These are phyloP conservation scores for Colletotrichum graminicola DNA, from an alignment of 2,329 filamentous ascomycete species.

Conservation along the genomic window DNA sequence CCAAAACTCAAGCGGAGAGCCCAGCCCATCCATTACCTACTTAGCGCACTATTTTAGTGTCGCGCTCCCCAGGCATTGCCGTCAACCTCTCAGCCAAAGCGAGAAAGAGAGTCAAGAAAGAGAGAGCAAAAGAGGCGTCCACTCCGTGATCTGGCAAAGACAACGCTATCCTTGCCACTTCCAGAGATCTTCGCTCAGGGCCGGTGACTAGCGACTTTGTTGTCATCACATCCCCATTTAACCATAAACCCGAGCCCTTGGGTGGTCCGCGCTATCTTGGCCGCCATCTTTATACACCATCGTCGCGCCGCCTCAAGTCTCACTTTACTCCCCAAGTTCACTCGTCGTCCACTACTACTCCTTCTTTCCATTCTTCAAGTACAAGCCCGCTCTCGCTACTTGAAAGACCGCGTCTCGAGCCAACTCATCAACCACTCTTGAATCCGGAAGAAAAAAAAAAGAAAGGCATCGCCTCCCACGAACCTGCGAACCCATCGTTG, in stretches of 20 bases:
- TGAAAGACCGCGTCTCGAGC: constrained; percentile 33
- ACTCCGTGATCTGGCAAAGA: constrained; percentile 43
- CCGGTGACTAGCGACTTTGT: constrained; percentile 43
- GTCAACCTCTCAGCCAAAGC: constrained; percentile 36
- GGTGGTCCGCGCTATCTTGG: constrained; percentile 44
- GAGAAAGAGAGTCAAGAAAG: constrained; percentile 27
- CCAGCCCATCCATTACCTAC: constrained; percentile 43
- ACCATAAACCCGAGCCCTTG: constrained; percentile 44
- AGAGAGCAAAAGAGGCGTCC: constrained; percentile 34
- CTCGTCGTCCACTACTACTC: constrained; percentile 18
- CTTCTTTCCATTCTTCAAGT: constrained; percentile 43
- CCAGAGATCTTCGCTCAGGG: constrained; percentile 44
- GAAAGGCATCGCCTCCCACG: constrained; percentile 27
- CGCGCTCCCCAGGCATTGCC: constrained; percentile 43
- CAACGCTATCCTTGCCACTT: constrained; percentile 44
- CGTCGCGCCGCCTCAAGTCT: constrained; percentile 44
- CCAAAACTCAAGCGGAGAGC: constrained; percentile 41
- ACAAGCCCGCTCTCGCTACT: constrained; percentile 37
- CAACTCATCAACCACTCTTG: constrained; percentile 25
- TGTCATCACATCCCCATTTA: constrained; percentile 44
- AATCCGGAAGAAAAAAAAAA: constrained; percentile 18
- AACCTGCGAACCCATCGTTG: constrained; percentile 43
- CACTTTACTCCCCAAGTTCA: constrained; percentile 37
- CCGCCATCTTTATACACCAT: constrained; percentile 44
- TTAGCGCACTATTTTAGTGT: constrained; percentile 45